Evolutionary conservation across 768 basidiomycete genomes (phyloP).

Genomic region (Phanerodontia chrysosporium): DNA sequence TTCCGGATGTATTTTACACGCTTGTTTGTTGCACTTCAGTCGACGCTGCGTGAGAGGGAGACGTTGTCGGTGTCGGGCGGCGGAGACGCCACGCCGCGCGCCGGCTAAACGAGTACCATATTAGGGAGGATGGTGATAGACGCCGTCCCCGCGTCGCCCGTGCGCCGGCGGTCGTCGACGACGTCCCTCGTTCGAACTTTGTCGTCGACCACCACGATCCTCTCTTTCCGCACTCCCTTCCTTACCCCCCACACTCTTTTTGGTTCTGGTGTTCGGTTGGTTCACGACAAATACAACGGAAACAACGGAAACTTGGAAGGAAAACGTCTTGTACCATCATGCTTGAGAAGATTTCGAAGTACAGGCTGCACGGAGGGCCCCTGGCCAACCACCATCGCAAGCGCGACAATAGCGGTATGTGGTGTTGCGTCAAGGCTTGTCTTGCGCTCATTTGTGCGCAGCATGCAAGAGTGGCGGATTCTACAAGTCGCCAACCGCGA

Average conservation of each 20-base stretch:
- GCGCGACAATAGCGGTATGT: slow-evolving; percentile 1
- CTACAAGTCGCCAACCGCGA: slow-evolving; percentile 51
- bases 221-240: slow-evolving; percentile 7
- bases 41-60: neutral
- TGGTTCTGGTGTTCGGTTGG: neutral
- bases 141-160: neutral
- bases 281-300: neutral
- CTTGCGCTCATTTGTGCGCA: slow-evolving; percentile 16
- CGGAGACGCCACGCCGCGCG: neutral
- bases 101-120: neutral
- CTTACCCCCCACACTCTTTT: slow-evolving; percentile 11
- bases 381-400: slow-evolving; percentile 2
- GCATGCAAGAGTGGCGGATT: slow-evolving; percentile 57
- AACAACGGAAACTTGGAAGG: neutral
- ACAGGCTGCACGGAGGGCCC: slow-evolving; percentile 2
- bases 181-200: neutral
- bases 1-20: neutral
- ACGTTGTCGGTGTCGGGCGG: neutral
- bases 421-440: neutral
- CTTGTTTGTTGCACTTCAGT: neutral
- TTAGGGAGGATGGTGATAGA: neutral
- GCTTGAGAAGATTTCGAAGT: slow-evolving; percentile 10
- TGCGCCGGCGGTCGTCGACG: neutral
- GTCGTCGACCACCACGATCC: slow-evolving; percentile 7
- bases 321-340: neutral